phyloP scores from a whole-genome alignment of 495 filamentous ascomycete genomes.

The Podospora appendiculata region DNA sequence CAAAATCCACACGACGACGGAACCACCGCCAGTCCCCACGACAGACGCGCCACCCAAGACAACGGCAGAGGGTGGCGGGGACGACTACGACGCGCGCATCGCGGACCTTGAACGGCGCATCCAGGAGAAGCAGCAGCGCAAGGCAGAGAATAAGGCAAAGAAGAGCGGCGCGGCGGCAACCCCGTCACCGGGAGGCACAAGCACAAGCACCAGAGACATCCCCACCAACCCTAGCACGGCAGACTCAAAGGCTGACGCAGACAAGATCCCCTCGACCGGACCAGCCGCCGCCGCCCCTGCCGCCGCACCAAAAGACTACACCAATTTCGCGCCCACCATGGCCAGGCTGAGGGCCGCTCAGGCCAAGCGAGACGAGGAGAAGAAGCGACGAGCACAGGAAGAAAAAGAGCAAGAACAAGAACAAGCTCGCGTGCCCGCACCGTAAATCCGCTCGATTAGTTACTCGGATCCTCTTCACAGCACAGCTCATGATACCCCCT shows the following conservation, averaged over 20 bases:
- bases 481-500: too few species aligned
- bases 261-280: slow-evolving; percentile 3
- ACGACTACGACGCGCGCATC: slow-evolving; percentile 29
- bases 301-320: not conserved
- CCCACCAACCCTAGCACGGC: slow-evolving; percentile 7
- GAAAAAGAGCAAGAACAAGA: too few species aligned
- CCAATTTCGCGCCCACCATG: slow-evolving; percentile 11
- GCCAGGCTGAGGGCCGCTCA: slow-evolving; percentile 33
- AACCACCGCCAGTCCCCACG: too few species aligned
- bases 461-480: too few species aligned
- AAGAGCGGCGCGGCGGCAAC: slow-evolving; percentile 8
- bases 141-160: slow-evolving; percentile 27
- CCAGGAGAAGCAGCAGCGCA: slow-evolving; percentile 17
- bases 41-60: not conserved
- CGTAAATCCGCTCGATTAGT: too few species aligned
- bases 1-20: not conserved
- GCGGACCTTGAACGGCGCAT: slow-evolving; percentile 34
- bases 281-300: slow-evolving; percentile 1
- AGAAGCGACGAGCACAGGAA: slow-evolving; percentile 4
- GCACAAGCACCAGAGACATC: not conserved
- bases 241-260: slow-evolving; percentile 25
- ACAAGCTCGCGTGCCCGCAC: too few species aligned
- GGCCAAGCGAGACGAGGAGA: slow-evolving; percentile 25
- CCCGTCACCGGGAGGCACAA: slow-evolving; percentile 1
- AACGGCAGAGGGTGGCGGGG: slow-evolving; percentile 3